These are phyloP conservation scores for Neotropicomus parvogracilis DNA, from an alignment of 1,284 basidiomycete species.

Conservation along the genomic window DNA sequence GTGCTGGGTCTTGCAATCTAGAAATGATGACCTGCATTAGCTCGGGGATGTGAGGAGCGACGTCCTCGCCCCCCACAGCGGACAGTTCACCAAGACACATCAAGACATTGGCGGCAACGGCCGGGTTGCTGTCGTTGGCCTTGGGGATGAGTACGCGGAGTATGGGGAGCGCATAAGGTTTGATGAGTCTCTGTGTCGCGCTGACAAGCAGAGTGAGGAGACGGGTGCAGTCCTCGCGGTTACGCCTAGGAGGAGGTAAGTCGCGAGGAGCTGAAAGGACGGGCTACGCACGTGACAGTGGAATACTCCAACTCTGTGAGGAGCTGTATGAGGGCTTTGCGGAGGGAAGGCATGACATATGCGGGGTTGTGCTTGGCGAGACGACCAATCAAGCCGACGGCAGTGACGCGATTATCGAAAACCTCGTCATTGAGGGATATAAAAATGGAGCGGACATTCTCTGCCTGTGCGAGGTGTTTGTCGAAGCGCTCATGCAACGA, in stretches of 20 bases:
- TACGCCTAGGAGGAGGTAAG: conserved; percentile 47
- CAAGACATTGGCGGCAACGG: conserved; percentile 90
- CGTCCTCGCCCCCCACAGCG: conserved; percentile 91
- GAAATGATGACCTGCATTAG: conserved; percentile 90
- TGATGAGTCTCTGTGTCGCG: conserved; percentile 91
- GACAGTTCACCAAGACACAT: conserved; percentile 95
- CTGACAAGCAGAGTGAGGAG: conserved; percentile 84
- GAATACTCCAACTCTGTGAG: conserved; percentile 98
- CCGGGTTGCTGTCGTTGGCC: conserved; percentile 80
- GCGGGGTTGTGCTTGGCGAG: conserved; percentile 96
- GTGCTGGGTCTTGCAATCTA: conserved; percentile 83
- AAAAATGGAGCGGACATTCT: conserved; percentile 95
- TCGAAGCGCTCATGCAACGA: conserved; percentile 94
- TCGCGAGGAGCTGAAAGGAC: background rate
- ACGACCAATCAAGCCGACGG: conserved; percentile 90
- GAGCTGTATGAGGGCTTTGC: conserved; percentile 95
- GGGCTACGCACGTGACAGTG: conserved; percentile 67
- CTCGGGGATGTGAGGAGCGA: conserved; percentile 77
- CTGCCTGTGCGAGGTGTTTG: conserved; percentile 96
- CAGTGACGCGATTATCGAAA: conserved; percentile 89
- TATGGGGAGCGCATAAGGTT: conserved; percentile 96
- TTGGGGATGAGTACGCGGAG: conserved; percentile 88
- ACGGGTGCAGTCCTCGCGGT: conserved; percentile 90
- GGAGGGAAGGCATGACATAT: conserved; percentile 96
- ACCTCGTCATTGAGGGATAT: conserved; percentile 98